These are phyloP conservation scores for Lantana camara DNA, from an alignment of 257 asterid genomes.

Conservation along the genomic window DNA sequence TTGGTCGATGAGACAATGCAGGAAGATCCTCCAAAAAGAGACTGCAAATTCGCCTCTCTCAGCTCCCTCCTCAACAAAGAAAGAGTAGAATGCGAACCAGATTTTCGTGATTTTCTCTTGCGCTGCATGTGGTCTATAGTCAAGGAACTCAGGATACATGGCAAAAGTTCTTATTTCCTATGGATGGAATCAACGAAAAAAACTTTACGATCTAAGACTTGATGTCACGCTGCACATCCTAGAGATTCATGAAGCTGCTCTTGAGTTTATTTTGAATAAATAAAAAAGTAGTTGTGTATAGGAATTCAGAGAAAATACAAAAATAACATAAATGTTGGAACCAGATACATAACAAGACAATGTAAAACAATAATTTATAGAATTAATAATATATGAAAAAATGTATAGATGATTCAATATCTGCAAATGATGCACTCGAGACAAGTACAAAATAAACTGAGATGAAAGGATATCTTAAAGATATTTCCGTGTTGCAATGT, in stretches of 20 bases:
- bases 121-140: conserved; percentile 83
- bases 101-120: conserved; percentile 86
- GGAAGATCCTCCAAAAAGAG: conserved; percentile 90
- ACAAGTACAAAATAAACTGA: conserved; percentile 2
- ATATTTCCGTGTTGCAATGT: conserved; percentile 88
- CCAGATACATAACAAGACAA: conserved; percentile 8
- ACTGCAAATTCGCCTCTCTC: conserved; percentile 87
- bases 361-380: conserved; percentile 5
- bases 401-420: not conserved
- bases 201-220: conserved; percentile 2
- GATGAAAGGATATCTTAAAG: conserved; percentile 82
- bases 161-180: conserved; percentile 7
- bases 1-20: conserved; percentile 59
- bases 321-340: too few relatives aligned
- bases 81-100: conserved; percentile 74
- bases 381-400: conserved; percentile 5
- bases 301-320: too few relatives aligned
- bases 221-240: too few relatives aligned
- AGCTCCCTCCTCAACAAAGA: conserved; percentile 92
- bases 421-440: not conserved
- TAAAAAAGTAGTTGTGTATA: too few relatives aligned
- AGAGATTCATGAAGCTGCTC: too few relatives aligned
- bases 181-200: not conserved
- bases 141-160: conserved; percentile 57
- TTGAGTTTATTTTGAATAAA: not conserved